Evolutionary conservation across 2,329 filamentous ascomycete genomes (phyloP).

Genomic region (Aureobasidium sp.): DNA sequence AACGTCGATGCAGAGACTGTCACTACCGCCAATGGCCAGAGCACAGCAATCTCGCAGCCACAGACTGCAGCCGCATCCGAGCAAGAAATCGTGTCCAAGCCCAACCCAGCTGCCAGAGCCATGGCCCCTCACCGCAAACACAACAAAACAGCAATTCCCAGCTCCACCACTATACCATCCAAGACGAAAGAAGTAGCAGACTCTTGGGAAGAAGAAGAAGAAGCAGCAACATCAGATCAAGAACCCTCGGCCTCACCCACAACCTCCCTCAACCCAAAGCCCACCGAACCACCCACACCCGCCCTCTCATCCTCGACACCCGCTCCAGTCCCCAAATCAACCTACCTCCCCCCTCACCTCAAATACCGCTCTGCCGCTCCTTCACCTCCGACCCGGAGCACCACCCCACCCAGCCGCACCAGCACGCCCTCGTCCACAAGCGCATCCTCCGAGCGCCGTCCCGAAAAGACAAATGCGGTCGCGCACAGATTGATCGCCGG

Average conservation of each 20-base stretch:
- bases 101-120: not conserved
- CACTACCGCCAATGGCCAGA: not conserved
- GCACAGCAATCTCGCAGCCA: not conserved
- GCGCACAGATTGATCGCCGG: conserved; percentile 85
- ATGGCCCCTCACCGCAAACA: not conserved
- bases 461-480: conserved; percentile 90
- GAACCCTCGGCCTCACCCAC: conserved; percentile 26
- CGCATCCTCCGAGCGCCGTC: conserved; percentile 39
- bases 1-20: too few species aligned
- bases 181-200: conserved; percentile 49
- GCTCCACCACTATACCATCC: not conserved
- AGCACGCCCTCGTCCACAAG: conserved; percentile 48
- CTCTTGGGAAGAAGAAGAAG: conserved; percentile 68
- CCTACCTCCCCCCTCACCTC: conserved; percentile 16
- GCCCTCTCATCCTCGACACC: conserved; percentile 33
- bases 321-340: conserved; percentile 50
- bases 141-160: not conserved
- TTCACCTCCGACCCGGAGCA: conserved; percentile 53
- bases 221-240: not conserved
- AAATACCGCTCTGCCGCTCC: conserved; percentile 37
- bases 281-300: conserved; percentile 48
- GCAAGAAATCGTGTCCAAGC: not conserved
- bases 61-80: not conserved
- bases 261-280: conserved; percentile 24
- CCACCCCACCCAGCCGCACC: conserved; percentile 16